Evolutionary conservation across 176 grass and related monocot genomes (phyloP), one percentile per base, ranked within the genome.

Genomic region (Oryza nivara): DNA sequence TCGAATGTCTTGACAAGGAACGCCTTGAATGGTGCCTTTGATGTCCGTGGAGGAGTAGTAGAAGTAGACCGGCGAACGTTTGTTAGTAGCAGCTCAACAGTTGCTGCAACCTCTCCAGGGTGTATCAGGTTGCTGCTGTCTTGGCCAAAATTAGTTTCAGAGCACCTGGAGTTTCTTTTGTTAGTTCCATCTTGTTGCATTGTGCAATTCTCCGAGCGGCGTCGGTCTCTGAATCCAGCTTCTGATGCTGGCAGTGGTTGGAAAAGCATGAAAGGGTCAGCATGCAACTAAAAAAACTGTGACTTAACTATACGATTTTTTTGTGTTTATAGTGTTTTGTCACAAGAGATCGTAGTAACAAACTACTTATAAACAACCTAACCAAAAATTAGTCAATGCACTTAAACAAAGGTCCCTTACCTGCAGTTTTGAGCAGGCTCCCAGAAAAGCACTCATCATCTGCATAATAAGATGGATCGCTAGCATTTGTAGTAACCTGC

Each of bases 51-150:
- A 23, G 22, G 35, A 23, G 22, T 48, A 9, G 46, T 20, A 23
- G 22, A 43, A 23, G 22, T 48, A 9, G 69, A 78, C 1, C 66
- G 38, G 11, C 73, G 35, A 9, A 86, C 30, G 77, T 51, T 88
- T 32, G 91, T 65, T 72, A 99, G 86, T 36, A 99, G 84, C 70
- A 96, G 90, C 32, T 91, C 89, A 16, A 89, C 90, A 38, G 92
- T 88, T 17, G 90, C 81, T 69, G 85, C 47, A 67, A 65, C 60
- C 26, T 86, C 70, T 46, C 15, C 79, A 76, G 34, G 16, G 36
- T 49, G 69, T 20, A 7, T 47, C 41, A 56, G 32, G 81, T 87
- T 83, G 68, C 54, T 76, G 44, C 52, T 76, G 36, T 81, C 68
- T 46, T 89, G 22, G 1, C 75, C 61, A 71, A 45, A 67, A 40